Percentiles rank a stretch among this genome's conserved stretches.
These are phyloP conservation scores for Hypoxylon sp. DNA, from an alignment of 2,329 filamentous ascomycete genomes.

Conservation along the genomic window DNA sequence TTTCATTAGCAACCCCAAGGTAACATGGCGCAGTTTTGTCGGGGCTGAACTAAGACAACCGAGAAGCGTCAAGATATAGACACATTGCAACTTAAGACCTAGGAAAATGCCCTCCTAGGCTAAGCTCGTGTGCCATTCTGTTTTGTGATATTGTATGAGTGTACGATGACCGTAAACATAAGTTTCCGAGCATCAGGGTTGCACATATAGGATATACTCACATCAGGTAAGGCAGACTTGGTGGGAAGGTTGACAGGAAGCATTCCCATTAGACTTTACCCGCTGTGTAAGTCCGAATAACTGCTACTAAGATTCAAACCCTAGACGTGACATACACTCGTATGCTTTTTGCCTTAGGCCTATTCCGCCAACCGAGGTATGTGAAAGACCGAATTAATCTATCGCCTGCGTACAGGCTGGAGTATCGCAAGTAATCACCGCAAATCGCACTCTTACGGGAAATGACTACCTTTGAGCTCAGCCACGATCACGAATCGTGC, in stretches of 20 bases:
- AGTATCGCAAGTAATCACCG: conserved; percentile 20
- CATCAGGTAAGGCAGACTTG: conserved; percentile 14
- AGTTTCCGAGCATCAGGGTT: not conserved
- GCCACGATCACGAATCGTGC: conserved; percentile 12
- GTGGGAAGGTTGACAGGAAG: not conserved
- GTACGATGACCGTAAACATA: not conserved
- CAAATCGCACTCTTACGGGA: conserved; percentile 16
- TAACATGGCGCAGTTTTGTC: conserved; percentile 4
- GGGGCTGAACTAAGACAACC: not conserved
- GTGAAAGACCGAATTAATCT: not conserved
- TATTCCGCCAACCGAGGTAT: conserved; percentile 8
- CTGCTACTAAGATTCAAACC: not conserved
- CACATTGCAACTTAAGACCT: not conserved
- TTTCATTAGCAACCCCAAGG: not conserved
- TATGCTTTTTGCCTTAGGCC: not conserved
- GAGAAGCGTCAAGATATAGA: not conserved
- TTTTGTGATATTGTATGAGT: not conserved
- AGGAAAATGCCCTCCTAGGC: not conserved
- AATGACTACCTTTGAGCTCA: conserved; percentile 8
- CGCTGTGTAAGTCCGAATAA: not conserved
- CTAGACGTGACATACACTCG: not conserved
- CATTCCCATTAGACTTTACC: not conserved
- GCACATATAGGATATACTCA: not conserved
- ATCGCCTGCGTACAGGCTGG: not conserved
- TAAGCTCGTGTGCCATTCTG: not conserved